Percentiles rank a stretch among this genome's conserved stretches.
phyloP scores from a whole-genome alignment of 495 filamentous ascomycete species.

The Neurospora hispaniola region DNA sequence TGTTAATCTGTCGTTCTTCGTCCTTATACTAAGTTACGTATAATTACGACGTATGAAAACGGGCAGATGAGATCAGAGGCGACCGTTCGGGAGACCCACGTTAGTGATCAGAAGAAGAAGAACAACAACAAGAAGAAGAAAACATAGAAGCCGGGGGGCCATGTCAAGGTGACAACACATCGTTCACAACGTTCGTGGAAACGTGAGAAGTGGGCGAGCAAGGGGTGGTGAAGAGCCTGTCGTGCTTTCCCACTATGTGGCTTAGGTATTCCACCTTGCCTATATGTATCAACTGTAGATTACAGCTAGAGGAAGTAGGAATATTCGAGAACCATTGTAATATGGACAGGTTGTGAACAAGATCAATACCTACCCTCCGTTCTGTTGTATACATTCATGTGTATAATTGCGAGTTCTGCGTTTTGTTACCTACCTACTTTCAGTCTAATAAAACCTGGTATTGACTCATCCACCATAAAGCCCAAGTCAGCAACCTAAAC shows the following conservation, averaged over 20 bases:
- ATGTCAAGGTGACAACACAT: neutral
- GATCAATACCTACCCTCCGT: too few relatives aligned
- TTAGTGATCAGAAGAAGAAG: neutral
- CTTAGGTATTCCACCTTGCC: too few relatives aligned
- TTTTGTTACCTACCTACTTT: neutral
- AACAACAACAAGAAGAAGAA: neutral
- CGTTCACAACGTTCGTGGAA: neutral
- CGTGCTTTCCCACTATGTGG: too few relatives aligned
- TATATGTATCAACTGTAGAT: neutral
- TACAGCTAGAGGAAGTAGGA: too few relatives aligned
- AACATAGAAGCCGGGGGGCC: neutral
- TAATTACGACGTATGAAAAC: neutral
- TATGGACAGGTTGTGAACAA: too few relatives aligned
- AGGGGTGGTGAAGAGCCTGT: neutral
- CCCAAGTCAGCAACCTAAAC: neutral
- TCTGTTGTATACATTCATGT: too few relatives aligned
- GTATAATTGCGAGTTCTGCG: neutral
- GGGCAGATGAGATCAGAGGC: neutral
- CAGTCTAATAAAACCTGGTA: neutral
- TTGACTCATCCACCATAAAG: neutral
- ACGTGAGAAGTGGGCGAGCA: neutral
- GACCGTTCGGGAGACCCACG: neutral
- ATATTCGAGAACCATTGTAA: too few relatives aligned
- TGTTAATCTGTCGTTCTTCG: too few relatives aligned
- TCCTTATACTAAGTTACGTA: neutral